phyloP scores from a whole-genome alignment of 768 basidiomycete species.

The Lentinula guzmanii region DNA sequence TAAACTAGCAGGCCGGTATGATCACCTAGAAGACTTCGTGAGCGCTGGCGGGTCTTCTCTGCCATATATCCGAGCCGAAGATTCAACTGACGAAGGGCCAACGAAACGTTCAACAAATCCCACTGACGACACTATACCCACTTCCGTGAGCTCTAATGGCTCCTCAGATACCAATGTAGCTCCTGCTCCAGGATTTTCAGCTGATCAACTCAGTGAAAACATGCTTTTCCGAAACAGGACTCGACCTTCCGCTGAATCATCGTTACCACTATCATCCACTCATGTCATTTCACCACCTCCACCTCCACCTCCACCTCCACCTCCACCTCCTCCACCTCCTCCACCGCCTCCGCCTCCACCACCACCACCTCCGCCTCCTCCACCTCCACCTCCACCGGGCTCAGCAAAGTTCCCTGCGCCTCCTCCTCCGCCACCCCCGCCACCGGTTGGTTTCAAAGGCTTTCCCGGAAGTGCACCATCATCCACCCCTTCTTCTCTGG shows the following conservation, averaged over 20 bases:
- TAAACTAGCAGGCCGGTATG: background rate
- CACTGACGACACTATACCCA: constrained; percentile 39
- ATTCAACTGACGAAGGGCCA: constrained; percentile 33
- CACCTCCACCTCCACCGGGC: constrained; percentile 11
- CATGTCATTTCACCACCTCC: constrained; percentile 21
- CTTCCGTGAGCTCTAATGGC: constrained; percentile 45
- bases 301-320: constrained; percentile 14
- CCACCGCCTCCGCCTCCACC: constrained; percentile 12
- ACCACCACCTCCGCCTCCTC: constrained; percentile 27
- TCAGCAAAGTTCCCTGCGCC: constrained; percentile 21
- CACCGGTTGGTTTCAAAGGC: constrained; percentile 26
- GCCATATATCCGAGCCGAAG: background rate
- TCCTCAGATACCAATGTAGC: constrained; percentile 30
- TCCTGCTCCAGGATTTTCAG: constrained; percentile 41
- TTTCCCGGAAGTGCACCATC: constrained; percentile 16
- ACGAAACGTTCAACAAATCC: constrained; percentile 29
- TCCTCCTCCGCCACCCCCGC: constrained; percentile 30
- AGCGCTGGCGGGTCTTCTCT: background rate
- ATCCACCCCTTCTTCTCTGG: constrained; percentile 5
- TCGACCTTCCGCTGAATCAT: constrained; percentile 24
- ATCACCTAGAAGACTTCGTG: background rate
- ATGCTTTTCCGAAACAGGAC: constrained; percentile 43
- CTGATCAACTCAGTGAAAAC: constrained; percentile 59
- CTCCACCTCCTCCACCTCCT: background rate
- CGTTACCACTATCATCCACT: constrained; percentile 19